Evolutionary conservation across 2,329 filamentous ascomycete species (phyloP).

Genomic region (Xylaria polymorpha): DNA sequence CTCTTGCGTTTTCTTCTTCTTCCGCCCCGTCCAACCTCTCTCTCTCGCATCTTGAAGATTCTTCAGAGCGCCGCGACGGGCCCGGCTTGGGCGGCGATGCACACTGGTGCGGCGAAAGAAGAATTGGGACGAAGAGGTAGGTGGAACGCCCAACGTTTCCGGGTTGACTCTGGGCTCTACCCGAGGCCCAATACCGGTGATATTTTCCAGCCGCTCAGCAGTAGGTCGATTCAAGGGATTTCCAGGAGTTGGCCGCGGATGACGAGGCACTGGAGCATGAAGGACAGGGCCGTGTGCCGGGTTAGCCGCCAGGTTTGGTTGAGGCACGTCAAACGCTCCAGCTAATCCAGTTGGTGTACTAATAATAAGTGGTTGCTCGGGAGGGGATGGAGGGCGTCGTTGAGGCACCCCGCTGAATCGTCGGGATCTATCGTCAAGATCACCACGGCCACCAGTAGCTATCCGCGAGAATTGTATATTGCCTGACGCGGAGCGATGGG

Average conservation of each 20-base stretch:
- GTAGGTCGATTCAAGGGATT: conserved; percentile 57
- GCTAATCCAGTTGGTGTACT: conserved; percentile 68
- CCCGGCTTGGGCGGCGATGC: conserved; percentile 63
- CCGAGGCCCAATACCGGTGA: conserved; percentile 55
- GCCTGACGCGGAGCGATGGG: conserved; percentile 58
- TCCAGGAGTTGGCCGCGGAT: conserved; percentile 56
- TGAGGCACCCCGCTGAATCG: conserved; percentile 44
- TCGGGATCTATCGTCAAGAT: conserved; percentile 40
- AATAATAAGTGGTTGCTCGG: conserved; percentile 69
- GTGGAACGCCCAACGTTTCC: conserved; percentile 5
- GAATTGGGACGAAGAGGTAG: conserved; percentile 49
- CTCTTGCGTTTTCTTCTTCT: conserved; percentile 50
- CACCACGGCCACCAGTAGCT: conserved; percentile 53
- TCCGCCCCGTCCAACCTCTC: conserved; percentile 64
- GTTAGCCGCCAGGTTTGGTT: conserved; percentile 48
- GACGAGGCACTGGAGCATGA: conserved; percentile 64
- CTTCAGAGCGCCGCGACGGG: conserved; percentile 69
- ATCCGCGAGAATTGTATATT: conserved; percentile 57
- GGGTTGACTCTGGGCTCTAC: conserved; percentile 28
- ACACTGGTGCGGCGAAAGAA: conserved; percentile 57
- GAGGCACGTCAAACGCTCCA: conserved; percentile 63
- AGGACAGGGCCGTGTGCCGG: conserved; percentile 58
- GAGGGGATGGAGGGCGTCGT: conserved; percentile 46
- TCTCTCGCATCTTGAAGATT: conserved; percentile 71
- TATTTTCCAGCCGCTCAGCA: conserved; percentile 66